Percentiles rank a stretch among this genome's conserved stretches.
Evolutionary conservation across 768 basidiomycete species (phyloP).

Genomic region (Neoboletus subvelutipes): DNA sequence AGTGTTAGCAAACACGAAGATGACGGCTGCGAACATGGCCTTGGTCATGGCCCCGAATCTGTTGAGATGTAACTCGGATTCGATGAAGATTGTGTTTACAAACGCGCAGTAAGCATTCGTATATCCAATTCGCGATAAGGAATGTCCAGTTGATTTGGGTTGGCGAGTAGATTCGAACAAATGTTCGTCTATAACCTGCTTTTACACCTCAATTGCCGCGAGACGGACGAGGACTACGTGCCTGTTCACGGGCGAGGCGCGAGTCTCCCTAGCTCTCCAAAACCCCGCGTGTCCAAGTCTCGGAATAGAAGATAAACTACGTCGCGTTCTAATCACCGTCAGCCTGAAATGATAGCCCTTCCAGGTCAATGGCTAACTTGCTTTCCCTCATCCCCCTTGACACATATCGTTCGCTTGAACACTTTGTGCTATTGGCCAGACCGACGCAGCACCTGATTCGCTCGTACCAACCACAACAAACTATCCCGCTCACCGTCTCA

Average conservation of each 20-base stretch:
- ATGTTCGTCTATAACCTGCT: slow-evolving; percentile 85
- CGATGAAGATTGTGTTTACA: slow-evolving; percentile 86
- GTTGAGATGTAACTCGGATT: slow-evolving; percentile 81
- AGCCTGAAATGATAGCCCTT: neutral
- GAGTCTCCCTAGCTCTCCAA: slow-evolving; percentile 43
- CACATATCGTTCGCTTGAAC: neutral
- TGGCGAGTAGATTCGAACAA: slow-evolving; percentile 69
- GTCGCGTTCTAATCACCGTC: neutral
- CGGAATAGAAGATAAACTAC: slow-evolving; percentile 47
- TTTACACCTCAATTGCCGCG: slow-evolving; percentile 71
- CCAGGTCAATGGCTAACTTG: neutral
- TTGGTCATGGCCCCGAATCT: slow-evolving; percentile 93
- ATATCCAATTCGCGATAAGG: slow-evolving; percentile 1
- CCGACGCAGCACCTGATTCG: neutral
- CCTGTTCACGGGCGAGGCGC: slow-evolving; percentile 81
- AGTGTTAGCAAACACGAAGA: slow-evolving; percentile 74
- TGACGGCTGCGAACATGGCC: slow-evolving; percentile 87
- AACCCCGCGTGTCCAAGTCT: slow-evolving; percentile 53
- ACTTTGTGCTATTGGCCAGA: neutral
- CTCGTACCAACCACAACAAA: neutral
- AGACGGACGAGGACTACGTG: slow-evolving; percentile 73
- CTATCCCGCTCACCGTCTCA: neutral
- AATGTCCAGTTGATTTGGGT: slow-evolving; percentile 6
- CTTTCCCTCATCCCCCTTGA: neutral
- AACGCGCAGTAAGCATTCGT: slow-evolving; percentile 79